These are phyloP conservation scores for Inga oerstediana DNA, from an alignment of 306 rosid genomes.

Conservation along the genomic window DNA sequence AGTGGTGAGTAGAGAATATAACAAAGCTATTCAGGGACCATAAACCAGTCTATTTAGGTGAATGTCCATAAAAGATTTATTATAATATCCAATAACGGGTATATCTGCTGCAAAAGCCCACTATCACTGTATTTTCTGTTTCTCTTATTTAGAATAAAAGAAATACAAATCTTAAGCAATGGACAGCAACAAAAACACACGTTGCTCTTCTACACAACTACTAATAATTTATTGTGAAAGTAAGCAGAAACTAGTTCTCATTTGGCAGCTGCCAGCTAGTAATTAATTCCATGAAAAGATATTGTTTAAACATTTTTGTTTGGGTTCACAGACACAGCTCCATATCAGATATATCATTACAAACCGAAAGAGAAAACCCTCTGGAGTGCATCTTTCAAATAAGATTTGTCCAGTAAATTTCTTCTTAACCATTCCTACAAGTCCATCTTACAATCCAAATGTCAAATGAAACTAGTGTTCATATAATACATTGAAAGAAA, in stretches of 20 bases:
- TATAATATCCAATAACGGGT: not conserved
- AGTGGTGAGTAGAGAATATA: not conserved
- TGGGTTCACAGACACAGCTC: not conserved
- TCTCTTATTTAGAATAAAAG: too few species aligned
- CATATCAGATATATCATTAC: not conserved
- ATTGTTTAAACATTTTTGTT: not conserved
- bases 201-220: not conserved
- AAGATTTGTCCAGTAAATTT: not conserved
- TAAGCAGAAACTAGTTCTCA: not conserved
- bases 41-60: not conserved
- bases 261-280: too few species aligned
- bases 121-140: not conserved
- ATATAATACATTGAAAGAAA: not conserved
- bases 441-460: not conserved
- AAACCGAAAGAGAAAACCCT: not conserved
- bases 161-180: not conserved
- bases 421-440: not conserved
- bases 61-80: not conserved
- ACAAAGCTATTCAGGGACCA: not conserved
- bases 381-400: not conserved
- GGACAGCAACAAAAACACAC: not conserved
- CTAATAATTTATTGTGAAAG: not conserved
- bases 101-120: not conserved
- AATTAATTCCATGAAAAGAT: not conserved
- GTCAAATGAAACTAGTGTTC: conserved; percentile 1